Conservation (phyloP, 345 rosid species). For the Excoecaria cochinchinensis region DNA sequence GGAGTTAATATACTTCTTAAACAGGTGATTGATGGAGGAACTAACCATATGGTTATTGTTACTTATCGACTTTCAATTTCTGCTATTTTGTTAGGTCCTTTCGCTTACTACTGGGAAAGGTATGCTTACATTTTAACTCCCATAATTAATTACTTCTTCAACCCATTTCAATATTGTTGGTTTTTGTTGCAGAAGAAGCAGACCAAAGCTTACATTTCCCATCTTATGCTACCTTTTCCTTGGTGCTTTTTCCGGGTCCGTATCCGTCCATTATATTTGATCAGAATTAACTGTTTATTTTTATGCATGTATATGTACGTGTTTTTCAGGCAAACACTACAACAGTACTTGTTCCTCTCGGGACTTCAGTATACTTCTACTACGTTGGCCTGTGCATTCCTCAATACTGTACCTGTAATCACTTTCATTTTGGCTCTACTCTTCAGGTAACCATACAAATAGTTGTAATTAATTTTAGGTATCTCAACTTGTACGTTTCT, state of each 20-base stretch:
- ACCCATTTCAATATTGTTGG: neutral
- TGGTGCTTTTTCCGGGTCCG: conserved; percentile 30
- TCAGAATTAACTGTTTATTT: neutral
- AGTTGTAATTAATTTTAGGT: too few species aligned
- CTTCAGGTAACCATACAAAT: conserved; percentile 15
- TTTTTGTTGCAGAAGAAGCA: conserved; percentile 24
- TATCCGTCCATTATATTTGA: neutral
- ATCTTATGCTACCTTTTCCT: conserved; percentile 28
- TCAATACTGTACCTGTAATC: conserved; percentile 31
- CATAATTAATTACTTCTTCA: neutral
- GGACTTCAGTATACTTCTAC: conserved; percentile 30
- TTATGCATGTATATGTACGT: neutral
- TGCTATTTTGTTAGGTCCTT: conserved; percentile 25
- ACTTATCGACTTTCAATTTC: conserved; percentile 22
- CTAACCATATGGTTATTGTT: conserved; percentile 24
- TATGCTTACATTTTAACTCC: neutral
- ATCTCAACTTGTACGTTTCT: too few species aligned
- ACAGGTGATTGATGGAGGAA: conserved; percentile 25
- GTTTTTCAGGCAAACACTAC: conserved; percentile 24
- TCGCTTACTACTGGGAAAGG: conserved; percentile 32
- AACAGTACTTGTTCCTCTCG: conserved; percentile 24
- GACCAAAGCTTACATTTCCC: conserved; percentile 25
- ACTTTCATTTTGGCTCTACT: conserved; percentile 27
- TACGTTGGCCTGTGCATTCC: conserved; percentile 29
- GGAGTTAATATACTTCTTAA: conserved; percentile 29